Evolutionary conservation across 257 asterid species (phyloP), one percentile per base, ranked within the genome.

Genomic region (Jacaranda copaia): DNA sequence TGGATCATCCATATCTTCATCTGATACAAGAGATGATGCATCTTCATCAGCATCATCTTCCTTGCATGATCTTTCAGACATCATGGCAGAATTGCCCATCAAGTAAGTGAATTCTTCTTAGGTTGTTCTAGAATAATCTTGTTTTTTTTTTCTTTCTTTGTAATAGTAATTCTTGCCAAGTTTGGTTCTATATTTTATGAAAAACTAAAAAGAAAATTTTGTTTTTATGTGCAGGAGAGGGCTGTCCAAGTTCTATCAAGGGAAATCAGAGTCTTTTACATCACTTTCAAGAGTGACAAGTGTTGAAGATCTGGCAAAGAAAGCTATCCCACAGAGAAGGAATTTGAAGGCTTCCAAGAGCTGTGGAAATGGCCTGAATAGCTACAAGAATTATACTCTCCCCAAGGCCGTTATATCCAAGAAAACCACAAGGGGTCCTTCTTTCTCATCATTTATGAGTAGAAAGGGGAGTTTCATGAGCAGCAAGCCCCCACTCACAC

Each of bases 1-100:
- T 82, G 89, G 81, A 69, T 87, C 91, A 32, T 78, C 84, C 25
- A 58, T 76, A 18, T 83, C 88, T 38, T 89, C 89, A 9, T 73
- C 77, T 0, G 97, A 92, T 46, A 84, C 82, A 0, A 48, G 77
- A 36, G 97, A 94, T 77, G 97, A 94, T 84, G 98, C 87, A 16
- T 84, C 97, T 3, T 84, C 92, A 19, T 75, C 82, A 2, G 36
- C 82, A 2, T 83, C 94, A 0, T 48, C 77, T 6, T 77, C 88
- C 78, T 77, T 84, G 0, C 82, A 73, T 16, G 91, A 89, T 81
- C 71, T 94, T 5, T 87, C 99, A 0, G 92, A 87, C 25, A 86
- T 94, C 82, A 91, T 92, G 98, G 85, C 69, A 15, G 87, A 94
- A 68, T 84, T 94, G 68, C 99, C 99, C 35, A 91, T 92, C 90